Evolutionary conservation across 768 basidiomycete genomes (phyloP), one percentile per base, ranked within the genome.

Genomic region (Tricholoma sp.): DNA sequence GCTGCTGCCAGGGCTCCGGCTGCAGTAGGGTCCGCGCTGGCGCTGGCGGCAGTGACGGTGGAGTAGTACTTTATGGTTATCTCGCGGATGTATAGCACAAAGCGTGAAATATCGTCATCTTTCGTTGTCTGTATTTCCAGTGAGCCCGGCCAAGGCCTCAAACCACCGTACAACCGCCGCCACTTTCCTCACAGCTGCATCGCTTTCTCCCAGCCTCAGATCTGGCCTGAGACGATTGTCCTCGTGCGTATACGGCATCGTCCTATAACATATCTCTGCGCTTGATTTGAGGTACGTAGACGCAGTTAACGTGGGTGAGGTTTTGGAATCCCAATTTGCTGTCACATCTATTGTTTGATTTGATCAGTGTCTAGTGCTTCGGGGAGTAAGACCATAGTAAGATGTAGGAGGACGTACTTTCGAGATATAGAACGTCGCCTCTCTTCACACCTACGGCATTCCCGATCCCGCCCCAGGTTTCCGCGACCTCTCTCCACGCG

Each of bases 401-500:
- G n/a, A 18, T 56, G 31, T 57, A 41, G 32, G 31, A 17, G 61
- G 41, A 50, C 84, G 39, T 65, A 87, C 91, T 88, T 66, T 88
- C 81, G 13, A 92, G 72, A 57, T 84, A 74, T 7, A 89, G 72
- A 13, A 92, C 73, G 65, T 92, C 91, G 1, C 91, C 91, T 49
- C 87, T 76, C 63, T 85, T 88, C 2, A 82, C 68, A 15, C 70
- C 78, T 10, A 72, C 66, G 3, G 68, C 68, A 6, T 74, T 68
- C 9, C 74, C 72, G 36, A 68, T 57, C 1, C 76, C 78, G 20
- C 85, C 87, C 90, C 89, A 91, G 0, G 69, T 68, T 44, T 91
- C 86, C 10, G 91, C 91, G 4, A 80, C 72, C 47, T 91, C 85
- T 54, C 89, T 74, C 91, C 91, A 93, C 11, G 85, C 89, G 4